Percentiles rank a stretch among this genome's conserved stretches.
phyloP scores from a whole-genome alignment of 1,284 basidiomycete species.

The Calocybe gambosa region DNA sequence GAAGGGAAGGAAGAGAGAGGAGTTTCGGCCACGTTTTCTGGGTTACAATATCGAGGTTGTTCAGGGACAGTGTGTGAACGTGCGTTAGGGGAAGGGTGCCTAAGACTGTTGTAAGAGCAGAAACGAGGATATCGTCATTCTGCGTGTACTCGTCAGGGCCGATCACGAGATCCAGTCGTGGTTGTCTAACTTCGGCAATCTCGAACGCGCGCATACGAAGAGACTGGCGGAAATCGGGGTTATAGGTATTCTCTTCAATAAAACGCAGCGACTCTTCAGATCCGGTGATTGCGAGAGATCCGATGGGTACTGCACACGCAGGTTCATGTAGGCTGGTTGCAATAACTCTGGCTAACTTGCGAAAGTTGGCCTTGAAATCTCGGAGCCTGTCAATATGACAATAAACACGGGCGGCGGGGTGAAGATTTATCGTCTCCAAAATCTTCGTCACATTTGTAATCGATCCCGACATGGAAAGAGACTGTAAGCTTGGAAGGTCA shows the following conservation, averaged over 20 bases:
- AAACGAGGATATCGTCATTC: conserved; percentile 26
- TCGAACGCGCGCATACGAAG: conserved; percentile 27
- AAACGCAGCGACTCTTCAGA: conserved; percentile 23
- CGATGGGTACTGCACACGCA: conserved; percentile 19
- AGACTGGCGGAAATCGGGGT: conserved; percentile 28
- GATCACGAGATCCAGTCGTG: conserved; percentile 26
- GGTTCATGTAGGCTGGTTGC: conserved; percentile 20
- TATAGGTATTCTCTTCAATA: conserved; percentile 15
- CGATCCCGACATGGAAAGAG: conserved; percentile 24
- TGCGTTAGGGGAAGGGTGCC: conserved; percentile 25
- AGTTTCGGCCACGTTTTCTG: conserved; percentile 31
- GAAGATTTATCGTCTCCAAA: conserved; percentile 24
- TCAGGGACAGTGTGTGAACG: conserved; percentile 28
- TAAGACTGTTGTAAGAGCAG: conserved; percentile 24
- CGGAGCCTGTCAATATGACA: conserved; percentile 23
- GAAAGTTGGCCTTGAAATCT: conserved; percentile 22
- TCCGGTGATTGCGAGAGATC: conserved; percentile 25
- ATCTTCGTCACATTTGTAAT: conserved; percentile 25
- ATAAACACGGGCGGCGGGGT: conserved; percentile 20
- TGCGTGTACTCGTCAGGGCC: conserved; percentile 20
- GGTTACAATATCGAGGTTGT: conserved; percentile 29
- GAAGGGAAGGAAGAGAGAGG: conserved; percentile 23
- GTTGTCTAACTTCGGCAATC: conserved; percentile 14
- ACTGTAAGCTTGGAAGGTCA: conserved; percentile 22
- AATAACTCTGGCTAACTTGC: conserved; percentile 23